Evolutionary conservation across 352 stramenopile genomes (phyloP), one percentile per base, ranked within the genome.

Genomic region (Blastocystis sp.): DNA sequence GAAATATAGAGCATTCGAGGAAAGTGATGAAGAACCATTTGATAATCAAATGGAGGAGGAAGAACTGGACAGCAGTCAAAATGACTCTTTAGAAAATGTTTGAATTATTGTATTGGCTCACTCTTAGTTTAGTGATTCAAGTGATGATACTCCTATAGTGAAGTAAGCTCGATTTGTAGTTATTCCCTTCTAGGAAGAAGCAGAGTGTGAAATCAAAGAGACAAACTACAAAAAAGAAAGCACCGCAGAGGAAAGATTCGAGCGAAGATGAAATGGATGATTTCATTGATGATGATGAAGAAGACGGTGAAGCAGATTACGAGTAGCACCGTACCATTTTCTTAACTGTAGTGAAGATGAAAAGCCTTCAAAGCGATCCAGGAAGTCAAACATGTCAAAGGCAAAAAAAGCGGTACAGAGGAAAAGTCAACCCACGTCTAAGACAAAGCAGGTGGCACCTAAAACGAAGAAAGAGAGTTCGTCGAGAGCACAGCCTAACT

Each of bases 391-490:
- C 30, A 34, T 34, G 30, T 34, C 30, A 34, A 34, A 34, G 30
- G 30, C 30, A 1, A 34, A 34, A 34, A 55, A 24, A 64, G 47
- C 9, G 56, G 39, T 20, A 87, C 24, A 20, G 54, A 78, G n/a
- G 53, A 59, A 30, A 43, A 59, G 39, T 9, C 16, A 26, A 39
- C 26, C 13, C 13, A 62, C 53, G 1, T 2, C 76, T 76, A 81
- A 26, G 90, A 90, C 64, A 90, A 78, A 6, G 73, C 90, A 70
- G 30, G 79, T 90, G 76, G 76, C 90, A 9, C 88, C 91, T 39
- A 89, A 92, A 64, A 47, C 24, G 91, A 93, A 39, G 69, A 76
- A 43, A 63, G 18, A 30, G 68, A 78, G 7, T 64, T 20, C 39
- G 91, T 90, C 62, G 92, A 95, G 56, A 34, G 30, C 30, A 34